Evolutionary conservation across 768 basidiomycete species (phyloP).

Genomic region (Mycena olivaceomarginata): DNA sequence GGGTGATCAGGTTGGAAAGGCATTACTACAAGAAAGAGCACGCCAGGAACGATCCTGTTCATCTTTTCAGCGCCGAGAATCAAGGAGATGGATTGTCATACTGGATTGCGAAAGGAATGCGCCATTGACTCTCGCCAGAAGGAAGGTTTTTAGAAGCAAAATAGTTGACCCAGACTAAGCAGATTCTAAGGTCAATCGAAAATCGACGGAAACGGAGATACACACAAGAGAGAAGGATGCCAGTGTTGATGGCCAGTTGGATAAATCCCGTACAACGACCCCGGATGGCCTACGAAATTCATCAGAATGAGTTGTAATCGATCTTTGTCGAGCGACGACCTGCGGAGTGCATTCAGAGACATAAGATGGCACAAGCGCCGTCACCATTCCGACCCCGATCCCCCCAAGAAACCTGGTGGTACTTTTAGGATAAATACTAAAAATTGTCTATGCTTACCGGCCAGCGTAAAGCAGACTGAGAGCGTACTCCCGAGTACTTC

Average conservation of each 20-base stretch:
- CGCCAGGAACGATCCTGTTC: slow-evolving; percentile 66
- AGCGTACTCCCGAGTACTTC: slow-evolving; percentile 38
- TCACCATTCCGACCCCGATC: slow-evolving; percentile 75
- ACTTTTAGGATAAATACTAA: slow-evolving; percentile 32
- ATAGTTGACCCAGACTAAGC: slow-evolving; percentile 69
- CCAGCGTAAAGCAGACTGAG: slow-evolving; percentile 32
- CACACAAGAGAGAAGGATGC: slow-evolving; percentile 62
- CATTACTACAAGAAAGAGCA: slow-evolving; percentile 68
- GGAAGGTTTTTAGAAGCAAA: slow-evolving; percentile 59
- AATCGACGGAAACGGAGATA: background rate
- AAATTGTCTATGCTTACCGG: slow-evolving; percentile 28
- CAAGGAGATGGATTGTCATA: slow-evolving; percentile 37
- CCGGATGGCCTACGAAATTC: slow-evolving; percentile 66
- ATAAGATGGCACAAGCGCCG: slow-evolving; percentile 70
- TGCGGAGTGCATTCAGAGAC: slow-evolving; percentile 70
- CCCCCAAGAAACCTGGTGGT: slow-evolving; percentile 77
- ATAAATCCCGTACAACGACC: slow-evolving; percentile 70
- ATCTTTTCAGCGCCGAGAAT: background rate
- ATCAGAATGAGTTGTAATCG: slow-evolving; percentile 42
- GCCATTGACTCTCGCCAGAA: slow-evolving; percentile 68
- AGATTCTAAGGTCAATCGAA: background rate
- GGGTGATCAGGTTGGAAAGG: slow-evolving; percentile 71
- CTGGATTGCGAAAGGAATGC: slow-evolving; percentile 71
- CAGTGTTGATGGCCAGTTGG: slow-evolving; percentile 60
- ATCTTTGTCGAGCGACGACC: background rate